Base-by-base conservation (phyloP, 345 rosid genomes). In the Zanthoxylum bungeanum region DNA sequence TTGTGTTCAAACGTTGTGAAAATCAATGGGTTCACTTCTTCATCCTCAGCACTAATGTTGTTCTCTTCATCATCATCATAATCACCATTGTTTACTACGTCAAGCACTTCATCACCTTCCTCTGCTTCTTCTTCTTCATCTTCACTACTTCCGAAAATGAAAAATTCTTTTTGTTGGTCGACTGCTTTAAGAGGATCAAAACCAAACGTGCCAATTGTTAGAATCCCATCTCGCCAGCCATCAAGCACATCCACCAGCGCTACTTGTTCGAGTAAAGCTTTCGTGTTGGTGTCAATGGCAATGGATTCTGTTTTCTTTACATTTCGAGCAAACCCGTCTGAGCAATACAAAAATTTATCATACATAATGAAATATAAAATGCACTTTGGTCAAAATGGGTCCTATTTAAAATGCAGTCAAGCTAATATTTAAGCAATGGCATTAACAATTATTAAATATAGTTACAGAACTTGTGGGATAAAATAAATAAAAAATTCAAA, bases 201-300 rank as follows among this genome's bases (percentile, higher is more conserved):
- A 50, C 98, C 98, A 17, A 93, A 90, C 12, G 98, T 93, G 19
- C 97, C 97, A 51, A 93, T 91, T 42, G 94, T 91, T 60, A 93
- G 83, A 76, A 93, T 85, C 72, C 96, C 91, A 70, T 85, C 89
- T 76, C 75, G 83, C 97, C 98, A 91, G 34, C 84, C 89, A 71
- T 88, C 96, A 42, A 93, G 85, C 76, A 80, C 89, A 64, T 89
- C 93, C 16, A 82, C 85, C 34, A 89, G 62, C n/a, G 85, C 85
- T 25, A 83, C 85, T 71, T 90, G 96, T 71, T 87, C 87, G 31
- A 90, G 79, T 66, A 90, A 78, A 72, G 87, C 87, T 64, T 84
- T 83, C 21, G 88, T 85, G 60, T 85, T 88, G 64, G 79, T 79
- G 71, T 85, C 88, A 52, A 80, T 84, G 30, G 81, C 87, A 56